A percentile compares a stretch with the other conserved stretches of the same genome.
Conservation (phyloP, 2,329 filamentous ascomycete genomes). For the Balansia obtecta region DNA sequence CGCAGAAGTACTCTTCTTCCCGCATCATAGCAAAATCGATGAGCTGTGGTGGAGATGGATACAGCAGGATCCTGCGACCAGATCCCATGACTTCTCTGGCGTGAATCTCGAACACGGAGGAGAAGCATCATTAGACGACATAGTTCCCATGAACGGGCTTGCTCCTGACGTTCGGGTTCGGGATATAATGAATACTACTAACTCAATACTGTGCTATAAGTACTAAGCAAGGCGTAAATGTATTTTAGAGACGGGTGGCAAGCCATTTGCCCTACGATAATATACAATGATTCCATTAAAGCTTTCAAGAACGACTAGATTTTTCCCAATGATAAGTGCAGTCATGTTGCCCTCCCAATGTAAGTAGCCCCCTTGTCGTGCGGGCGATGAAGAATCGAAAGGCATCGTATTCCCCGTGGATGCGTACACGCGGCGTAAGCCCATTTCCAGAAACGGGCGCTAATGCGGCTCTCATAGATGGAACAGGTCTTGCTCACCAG, state of each 20-base stretch:
- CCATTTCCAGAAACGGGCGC: conserved; percentile 33
- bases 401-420: conserved; percentile 30
- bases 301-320: conserved; percentile 16
- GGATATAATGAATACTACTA: too few species aligned
- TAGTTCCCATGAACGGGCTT: too few species aligned
- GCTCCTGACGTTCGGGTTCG: too few species aligned
- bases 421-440: conserved; percentile 31
- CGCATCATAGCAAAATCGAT: too few species aligned
- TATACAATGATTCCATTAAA: conserved; percentile 24
- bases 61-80: too few species aligned
- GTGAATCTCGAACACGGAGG: too few species aligned
- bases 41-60: too few species aligned
- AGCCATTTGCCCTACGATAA: conserved; percentile 17
- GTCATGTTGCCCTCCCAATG: conserved; percentile 27
- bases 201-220: too few species aligned
- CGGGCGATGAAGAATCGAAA: conserved; percentile 6
- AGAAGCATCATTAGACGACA: too few species aligned
- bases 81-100: too few species aligned
- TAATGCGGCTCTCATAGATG: conserved; percentile 30
- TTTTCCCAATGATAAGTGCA: not conserved
- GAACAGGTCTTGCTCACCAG: conserved; percentile 25
- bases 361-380: conserved; percentile 28
- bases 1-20: too few species aligned
- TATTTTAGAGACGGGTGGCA: conserved; percentile 10
- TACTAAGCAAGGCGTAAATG: too few species aligned